Conservation (phyloP, 306 rosid genomes). For the Biancaea sappan region DNA sequence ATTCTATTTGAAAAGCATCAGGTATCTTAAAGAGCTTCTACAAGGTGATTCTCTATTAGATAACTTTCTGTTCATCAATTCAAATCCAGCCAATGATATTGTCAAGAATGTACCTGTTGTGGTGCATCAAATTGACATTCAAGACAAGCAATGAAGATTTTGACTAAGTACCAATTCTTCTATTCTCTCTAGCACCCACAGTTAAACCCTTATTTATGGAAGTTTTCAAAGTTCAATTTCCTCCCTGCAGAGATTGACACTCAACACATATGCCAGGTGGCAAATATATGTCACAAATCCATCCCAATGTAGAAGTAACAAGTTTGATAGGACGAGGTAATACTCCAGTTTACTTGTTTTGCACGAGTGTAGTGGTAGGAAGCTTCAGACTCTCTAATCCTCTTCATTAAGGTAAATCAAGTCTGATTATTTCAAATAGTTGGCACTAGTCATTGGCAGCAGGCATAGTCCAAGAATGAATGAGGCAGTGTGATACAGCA, state of each 20-base stretch:
- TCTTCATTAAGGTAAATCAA: background rate
- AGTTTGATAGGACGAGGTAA: background rate
- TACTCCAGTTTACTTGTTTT: background rate
- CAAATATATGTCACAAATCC: background rate
- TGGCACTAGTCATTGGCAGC: background rate
- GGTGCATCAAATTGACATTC: background rate
- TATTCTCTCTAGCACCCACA: background rate
- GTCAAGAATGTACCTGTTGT: background rate
- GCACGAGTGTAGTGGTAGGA: background rate
- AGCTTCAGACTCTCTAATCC: background rate
- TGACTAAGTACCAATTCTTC: background rate
- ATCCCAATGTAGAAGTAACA: background rate
- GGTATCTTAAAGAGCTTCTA: background rate
- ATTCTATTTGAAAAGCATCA: background rate
- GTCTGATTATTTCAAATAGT: background rate
- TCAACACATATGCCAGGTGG: background rate
- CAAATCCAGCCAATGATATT: background rate
- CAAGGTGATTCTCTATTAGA: background rate
- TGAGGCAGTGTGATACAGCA: too few species aligned
- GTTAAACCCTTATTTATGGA: background rate
- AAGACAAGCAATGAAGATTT: background rate
- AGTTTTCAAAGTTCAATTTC: background rate
- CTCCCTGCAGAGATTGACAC: background rate
- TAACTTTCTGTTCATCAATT: background rate
- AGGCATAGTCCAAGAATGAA: background rate